phyloP scores from a whole-genome alignment of 2,329 filamentous ascomycete species.

The Thelonectria olida region DNA sequence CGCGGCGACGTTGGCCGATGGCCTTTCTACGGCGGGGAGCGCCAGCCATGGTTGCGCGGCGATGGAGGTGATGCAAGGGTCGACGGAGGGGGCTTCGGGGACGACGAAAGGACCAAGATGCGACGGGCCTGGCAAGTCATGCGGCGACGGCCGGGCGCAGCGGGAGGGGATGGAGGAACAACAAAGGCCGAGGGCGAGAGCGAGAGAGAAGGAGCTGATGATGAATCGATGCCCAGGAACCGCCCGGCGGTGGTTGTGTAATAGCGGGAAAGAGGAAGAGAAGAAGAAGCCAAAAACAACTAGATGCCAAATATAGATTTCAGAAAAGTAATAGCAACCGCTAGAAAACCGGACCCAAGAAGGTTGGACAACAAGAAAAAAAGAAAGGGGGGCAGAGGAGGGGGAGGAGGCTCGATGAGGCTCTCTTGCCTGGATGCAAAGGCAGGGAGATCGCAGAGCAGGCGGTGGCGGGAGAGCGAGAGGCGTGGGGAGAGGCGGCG shows the following conservation, averaged over 20 bases:
- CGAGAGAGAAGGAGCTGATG: conserved; percentile 16
- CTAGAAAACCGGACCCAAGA: conserved; percentile 35
- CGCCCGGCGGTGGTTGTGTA: conserved; percentile 39
- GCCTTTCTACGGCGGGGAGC: conserved; percentile 69
- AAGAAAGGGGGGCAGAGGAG: conserved; percentile 24
- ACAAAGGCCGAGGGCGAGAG: conserved; percentile 19
- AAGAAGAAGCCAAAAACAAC: conserved; percentile 29
- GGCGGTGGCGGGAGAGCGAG: conserved; percentile 31
- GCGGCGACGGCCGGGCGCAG: conserved; percentile 35
- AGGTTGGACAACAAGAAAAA: conserved; percentile 26
- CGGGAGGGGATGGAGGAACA: conserved; percentile 26
- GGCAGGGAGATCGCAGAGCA: conserved; percentile 28
- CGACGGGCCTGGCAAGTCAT: conserved; percentile 41
- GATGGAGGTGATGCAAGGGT: conserved; percentile 40
- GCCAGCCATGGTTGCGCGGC: conserved; percentile 46
- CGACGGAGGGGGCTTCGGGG: conserved; percentile 43
- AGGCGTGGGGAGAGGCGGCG: conserved; percentile 30
- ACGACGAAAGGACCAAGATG: conserved; percentile 39
- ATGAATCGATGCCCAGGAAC: conserved; percentile 37
- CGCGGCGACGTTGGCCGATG: conserved; percentile 73
- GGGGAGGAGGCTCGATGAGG: conserved; percentile 31
- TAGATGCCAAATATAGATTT: conserved; percentile 28
- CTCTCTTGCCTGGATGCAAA: conserved; percentile 38
- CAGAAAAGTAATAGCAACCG: conserved; percentile 33
- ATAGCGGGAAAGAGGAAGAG: conserved; percentile 31